Conservation (phyloP, 78 protist genomes). For the Dictyostelium brefeldianum region DNA sequence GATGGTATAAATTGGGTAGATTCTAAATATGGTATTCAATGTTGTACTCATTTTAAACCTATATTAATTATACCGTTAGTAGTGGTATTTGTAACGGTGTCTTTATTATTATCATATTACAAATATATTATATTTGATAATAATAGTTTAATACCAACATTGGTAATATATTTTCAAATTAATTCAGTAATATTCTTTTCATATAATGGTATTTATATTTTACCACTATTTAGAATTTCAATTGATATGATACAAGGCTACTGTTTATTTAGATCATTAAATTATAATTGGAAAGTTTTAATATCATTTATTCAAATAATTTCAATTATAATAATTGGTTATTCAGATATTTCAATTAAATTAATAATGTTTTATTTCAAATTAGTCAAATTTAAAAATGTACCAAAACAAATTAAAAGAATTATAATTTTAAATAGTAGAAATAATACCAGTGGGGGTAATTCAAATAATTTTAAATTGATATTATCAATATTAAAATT, state of each 20-base stretch:
- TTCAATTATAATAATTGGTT: background rate
- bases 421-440: background rate
- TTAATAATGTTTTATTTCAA: background rate
- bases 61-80: background rate
- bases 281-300: background rate
- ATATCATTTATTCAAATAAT: background rate
- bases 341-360: background rate
- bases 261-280: background rate
- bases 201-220: background rate
- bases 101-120: background rate
- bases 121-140: background rate
- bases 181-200: background rate
- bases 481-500: background rate
- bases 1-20: too few species aligned
- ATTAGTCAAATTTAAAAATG: too few species aligned
- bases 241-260: background rate
- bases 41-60: background rate
- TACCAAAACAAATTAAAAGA: background rate
- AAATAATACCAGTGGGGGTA: too few species aligned
- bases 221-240: background rate
- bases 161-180: background rate
- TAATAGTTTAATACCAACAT: background rate
- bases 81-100: background rate
- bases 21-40: slow-evolving; percentile 13
- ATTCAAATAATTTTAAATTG: background rate